Conservation (phyloP, 176 grass and related monocot species). For the Zea mays region Zm-B73-REFERENCE-NAM-5.0 NC_050098.1:186796001-186796500, state of each 20-base stretch:
- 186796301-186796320: neutral
- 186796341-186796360: neutral
- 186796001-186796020: neutral
- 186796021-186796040: slow-evolving; percentile 9
- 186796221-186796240: neutral
- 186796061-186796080: slow-evolving; percentile 5
- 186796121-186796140: neutral
- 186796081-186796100: neutral
- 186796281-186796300: neutral
- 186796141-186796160: too few relatives aligned
- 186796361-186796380: slow-evolving; percentile 34
- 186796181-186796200: neutral
- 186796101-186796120: neutral
- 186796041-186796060: neutral
- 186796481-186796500: neutral
- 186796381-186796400: slow-evolving; percentile 72
- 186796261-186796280: slow-evolving; percentile 7
- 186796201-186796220: neutral
- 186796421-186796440: slow-evolving; percentile 66
- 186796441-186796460: neutral
- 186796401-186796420: slow-evolving; percentile 87
- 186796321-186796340: neutral
- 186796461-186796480: neutral
- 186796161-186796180: too few relatives aligned
- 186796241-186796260: neutral